Evolutionary conservation across 371 early-diverging fungal species (phyloP), one percentile per base, ranked within the genome.

Genomic region (Mucor velutinosus): DNA sequence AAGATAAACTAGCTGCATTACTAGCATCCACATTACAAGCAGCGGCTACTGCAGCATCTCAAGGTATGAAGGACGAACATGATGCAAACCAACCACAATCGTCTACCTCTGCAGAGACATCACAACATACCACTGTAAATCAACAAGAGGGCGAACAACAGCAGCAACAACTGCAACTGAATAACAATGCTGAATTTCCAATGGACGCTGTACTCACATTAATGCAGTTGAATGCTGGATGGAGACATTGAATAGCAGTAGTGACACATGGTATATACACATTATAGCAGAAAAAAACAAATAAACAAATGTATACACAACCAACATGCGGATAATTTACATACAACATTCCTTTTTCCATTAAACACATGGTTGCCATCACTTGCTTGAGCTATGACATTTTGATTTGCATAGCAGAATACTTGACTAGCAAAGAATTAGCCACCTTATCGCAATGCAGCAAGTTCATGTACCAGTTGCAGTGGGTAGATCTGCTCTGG

Each of bases 181-280:
- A 67, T 11, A 58, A 47, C 14, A 68, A 75, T 49, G 76, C 78
- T 7, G 86, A 88, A 60, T 86, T 83, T 39, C 87, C 88, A 1
- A 86, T 88, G 86, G 88, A 88, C 69, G 88, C 88, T 23, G 88
- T 88, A 62, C 73, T 87, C 59, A 87, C 88, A 11, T 58, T 87
- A 58, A 87, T 87, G 88, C 88, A 87, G 62, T 60, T 87, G 43
- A 87, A 87, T 62, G 85, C 85, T 56, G 84, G 85, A 56, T 86
- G 87, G 87, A 81, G 86, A 67, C 85, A 80, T 65, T 83, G 74
- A 65, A 35, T 4, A 21, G 57, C 12, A 19, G 33, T 4, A 15
- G 15, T 56, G 25, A 33, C 33, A 33, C 7, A 3, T 33, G 7
- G 1, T 33, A 33, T 33, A 7, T 33, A 33, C 4, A n/a, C n/a